Evolutionary conservation across 2,329 filamentous ascomycete genomes (phyloP).

Genomic region (Shiraia sp.): DNA sequence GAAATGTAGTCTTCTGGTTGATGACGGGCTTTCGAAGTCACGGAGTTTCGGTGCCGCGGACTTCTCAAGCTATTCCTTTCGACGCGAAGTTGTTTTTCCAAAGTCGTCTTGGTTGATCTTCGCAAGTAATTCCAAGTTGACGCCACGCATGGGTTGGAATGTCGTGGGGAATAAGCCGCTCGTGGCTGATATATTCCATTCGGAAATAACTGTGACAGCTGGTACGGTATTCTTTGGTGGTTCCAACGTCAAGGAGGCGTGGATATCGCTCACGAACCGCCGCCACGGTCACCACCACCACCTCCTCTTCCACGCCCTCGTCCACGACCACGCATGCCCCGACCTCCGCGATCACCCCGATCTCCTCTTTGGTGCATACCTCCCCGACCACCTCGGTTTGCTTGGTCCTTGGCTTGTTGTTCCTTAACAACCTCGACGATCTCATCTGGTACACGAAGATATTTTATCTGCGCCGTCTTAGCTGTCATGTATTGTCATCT

Average conservation of each 20-base stretch:
- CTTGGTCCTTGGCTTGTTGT: slow-evolving; percentile 75
- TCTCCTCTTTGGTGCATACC: slow-evolving; percentile 61
- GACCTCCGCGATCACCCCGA: slow-evolving; percentile 54
- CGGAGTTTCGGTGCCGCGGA: too few relatives aligned
- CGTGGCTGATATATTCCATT: background rate
- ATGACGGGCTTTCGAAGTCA: too few relatives aligned
- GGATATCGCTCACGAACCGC: slow-evolving; percentile 30
- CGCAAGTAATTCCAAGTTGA: too few relatives aligned
- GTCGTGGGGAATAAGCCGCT: background rate
- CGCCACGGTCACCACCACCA: slow-evolving; percentile 51
- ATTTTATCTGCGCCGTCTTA: slow-evolving; percentile 77
- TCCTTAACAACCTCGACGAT: slow-evolving; percentile 95
- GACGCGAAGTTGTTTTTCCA: too few relatives aligned
- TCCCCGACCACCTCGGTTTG: slow-evolving; percentile 65
- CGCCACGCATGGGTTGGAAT: too few relatives aligned
- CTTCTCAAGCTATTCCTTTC: too few relatives aligned
- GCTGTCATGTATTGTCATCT: background rate
- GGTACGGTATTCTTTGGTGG: too few relatives aligned
- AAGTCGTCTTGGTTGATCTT: too few relatives aligned
- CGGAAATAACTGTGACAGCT: background rate
- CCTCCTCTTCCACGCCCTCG: slow-evolving; percentile 59
- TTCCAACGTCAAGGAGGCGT: background rate
- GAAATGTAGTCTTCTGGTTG: too few relatives aligned
- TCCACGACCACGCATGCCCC: slow-evolving; percentile 60
- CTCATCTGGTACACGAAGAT: slow-evolving; percentile 92